A percentile compares a stretch with the other conserved stretches of the same genome.
Conservation (phyloP, 2,329 filamentous ascomycete species). For the Penicillium thymicola region DNA sequence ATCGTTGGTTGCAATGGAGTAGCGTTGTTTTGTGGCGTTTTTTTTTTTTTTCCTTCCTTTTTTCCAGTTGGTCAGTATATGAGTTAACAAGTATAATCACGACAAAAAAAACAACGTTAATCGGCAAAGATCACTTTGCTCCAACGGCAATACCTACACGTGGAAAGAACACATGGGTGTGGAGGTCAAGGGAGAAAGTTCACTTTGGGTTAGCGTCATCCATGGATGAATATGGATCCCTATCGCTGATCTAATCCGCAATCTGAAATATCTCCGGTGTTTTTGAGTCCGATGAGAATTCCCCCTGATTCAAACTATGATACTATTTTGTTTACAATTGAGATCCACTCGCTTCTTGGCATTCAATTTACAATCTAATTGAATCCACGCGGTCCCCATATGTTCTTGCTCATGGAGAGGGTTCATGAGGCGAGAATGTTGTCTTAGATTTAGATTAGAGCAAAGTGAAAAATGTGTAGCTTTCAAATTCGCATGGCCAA, state of each 20-base stretch:
- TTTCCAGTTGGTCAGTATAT: background rate
- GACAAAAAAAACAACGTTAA: background rate
- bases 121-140: background rate
- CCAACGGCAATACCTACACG: background rate
- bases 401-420: background rate
- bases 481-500: background rate
- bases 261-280: constrained; percentile 22
- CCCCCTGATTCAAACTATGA: constrained; percentile 15
- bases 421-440: background rate
- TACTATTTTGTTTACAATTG: background rate
- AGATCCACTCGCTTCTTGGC: constrained; percentile 1
- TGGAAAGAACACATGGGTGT: background rate
- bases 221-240: background rate
- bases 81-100: background rate
- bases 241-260: constrained; percentile 15
- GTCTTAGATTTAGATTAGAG: background rate
- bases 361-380: background rate
- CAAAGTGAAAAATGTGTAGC: background rate
- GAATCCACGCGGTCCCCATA: background rate
- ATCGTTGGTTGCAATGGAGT: background rate
- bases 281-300: background rate
- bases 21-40: background rate
- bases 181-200: background rate
- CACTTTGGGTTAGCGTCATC: constrained; percentile 11
- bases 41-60: too few species aligned